Evolutionary conservation across 2,329 filamentous ascomycete species (phyloP), one percentile per base, ranked within the genome.

Genomic region (Colletotrichum gloeosporioides): DNA sequence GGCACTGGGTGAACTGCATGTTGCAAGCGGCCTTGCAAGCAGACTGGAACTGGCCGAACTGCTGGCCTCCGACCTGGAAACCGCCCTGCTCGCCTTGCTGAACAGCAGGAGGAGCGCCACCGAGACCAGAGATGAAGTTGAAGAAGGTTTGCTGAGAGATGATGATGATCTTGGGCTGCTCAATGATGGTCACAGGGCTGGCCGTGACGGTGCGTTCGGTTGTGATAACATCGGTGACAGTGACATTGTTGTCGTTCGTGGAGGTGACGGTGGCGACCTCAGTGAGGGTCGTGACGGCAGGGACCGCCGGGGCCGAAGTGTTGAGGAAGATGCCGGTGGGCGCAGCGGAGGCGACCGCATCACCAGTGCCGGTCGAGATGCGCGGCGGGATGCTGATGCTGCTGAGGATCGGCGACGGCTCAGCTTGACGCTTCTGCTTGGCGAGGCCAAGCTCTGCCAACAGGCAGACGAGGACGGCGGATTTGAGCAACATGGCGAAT

Each of bases 91-190:
- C 49, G 15, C 71, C 77, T 5, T 59, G 53, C 65, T 71, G 57
- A 13, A 77, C 77, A n/a, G 75, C 71, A 13, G 77, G 77, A 6
- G 66, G 57, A 2, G 72, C 71, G n/a, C 72, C 77, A 18, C 77
- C 77, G 27, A 78, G 76, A 36, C 57, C 77, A n/a, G 77, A 77
- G 64, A 68, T 69, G 72, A 78, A 78, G 62, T 69, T 69, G 69
- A 78, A 78, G 62, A 78, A 77, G 61, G 77, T 78, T 34, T 69
- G 39, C 67, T 78, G 77, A 44, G 76, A 74, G 57, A 78, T 75
- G 57, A 78, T 76, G 67, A 78, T 76, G 73, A 78, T 29, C 18
- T 69, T 44, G n/a, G 73, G 76, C 49, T 76, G 66, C 22, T 68
- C 44, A 44, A 78, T 70, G 57, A 77, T 53, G 8, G 77, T 49